Evolutionary conservation across 306 rosid genomes (phyloP).

Genomic region (Cucumis cinereus): DNA sequence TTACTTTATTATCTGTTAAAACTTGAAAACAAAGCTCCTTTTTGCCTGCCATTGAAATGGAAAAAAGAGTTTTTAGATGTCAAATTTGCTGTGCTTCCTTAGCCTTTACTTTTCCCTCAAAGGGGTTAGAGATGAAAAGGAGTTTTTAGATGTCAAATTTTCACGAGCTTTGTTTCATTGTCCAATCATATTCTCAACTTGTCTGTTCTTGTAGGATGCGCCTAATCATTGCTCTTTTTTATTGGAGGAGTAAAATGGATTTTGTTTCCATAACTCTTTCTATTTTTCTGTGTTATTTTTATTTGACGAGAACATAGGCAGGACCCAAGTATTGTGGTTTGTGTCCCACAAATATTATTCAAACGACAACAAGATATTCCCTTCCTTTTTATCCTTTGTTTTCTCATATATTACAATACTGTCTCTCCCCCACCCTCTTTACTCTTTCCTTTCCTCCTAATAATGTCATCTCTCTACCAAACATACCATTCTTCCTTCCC

Average conservation of each 20-base stretch:
- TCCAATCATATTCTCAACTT: slow-evolving; percentile 42
- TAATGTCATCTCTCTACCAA: neutral
- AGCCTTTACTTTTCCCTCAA: slow-evolving; percentile 6
- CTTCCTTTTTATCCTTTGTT: neutral
- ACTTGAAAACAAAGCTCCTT: neutral
- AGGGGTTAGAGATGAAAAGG: neutral
- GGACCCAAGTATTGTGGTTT: neutral
- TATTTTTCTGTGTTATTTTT: no score
- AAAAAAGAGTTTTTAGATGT: no score
- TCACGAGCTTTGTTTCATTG: slow-evolving; percentile 55
- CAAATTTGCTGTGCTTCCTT: neutral
- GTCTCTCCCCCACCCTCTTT: neutral
- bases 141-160: neutral
- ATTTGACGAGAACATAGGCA: no score
- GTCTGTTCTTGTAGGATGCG: no score
- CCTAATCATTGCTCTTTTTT: no score
- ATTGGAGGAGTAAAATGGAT: no score
- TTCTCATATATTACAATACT: neutral
- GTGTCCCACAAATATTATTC: neutral
- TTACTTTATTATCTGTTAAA: slow-evolving; percentile 11
- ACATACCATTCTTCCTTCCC: no score
- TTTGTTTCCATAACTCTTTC: no score
- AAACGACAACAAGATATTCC: slow-evolving; percentile 4
- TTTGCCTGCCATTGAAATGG: slow-evolving; percentile 23
- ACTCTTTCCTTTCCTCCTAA: neutral